A percentile compares a stretch with the other conserved stretches of the same genome.
Evolutionary conservation across 2,329 filamentous ascomycete genomes (phyloP).

Genomic region (Ramichloridium luteum): DNA sequence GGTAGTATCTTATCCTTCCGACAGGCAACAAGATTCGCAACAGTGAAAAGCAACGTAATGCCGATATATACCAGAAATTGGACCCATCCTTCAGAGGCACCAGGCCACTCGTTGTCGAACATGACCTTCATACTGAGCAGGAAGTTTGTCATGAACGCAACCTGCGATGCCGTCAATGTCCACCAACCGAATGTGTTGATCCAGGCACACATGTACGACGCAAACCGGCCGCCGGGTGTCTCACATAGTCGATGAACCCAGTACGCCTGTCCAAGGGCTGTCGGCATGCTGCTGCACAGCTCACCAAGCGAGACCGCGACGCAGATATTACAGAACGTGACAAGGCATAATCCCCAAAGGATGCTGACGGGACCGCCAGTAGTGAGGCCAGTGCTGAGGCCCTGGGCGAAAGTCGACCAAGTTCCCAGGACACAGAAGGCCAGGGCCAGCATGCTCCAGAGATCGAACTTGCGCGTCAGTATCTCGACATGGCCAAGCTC

Average conservation of each 20-base stretch:
- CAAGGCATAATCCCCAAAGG: conserved; percentile 44
- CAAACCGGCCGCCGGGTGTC: conserved; percentile 34
- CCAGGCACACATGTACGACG: conserved; percentile 47
- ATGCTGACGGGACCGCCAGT: conserved; percentile 44
- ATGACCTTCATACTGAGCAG: conserved; percentile 45
- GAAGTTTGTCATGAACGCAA: conserved; percentile 48
- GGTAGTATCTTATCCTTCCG: conserved; percentile 38
- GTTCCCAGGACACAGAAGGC: conserved; percentile 47
- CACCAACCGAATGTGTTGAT: conserved; percentile 51
- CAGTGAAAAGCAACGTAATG: conserved; percentile 36
- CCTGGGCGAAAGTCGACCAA: conserved; percentile 46
- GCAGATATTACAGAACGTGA: conserved; percentile 38
- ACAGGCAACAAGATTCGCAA: conserved; percentile 41
- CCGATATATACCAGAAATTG: conserved; percentile 45
- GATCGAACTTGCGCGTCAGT: conserved; percentile 37
- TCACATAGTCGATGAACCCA: conserved; percentile 39
- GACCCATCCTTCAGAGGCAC: conserved; percentile 37
- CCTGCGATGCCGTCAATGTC: conserved; percentile 43
- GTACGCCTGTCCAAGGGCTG: conserved; percentile 47
- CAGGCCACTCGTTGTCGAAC: conserved; percentile 38
- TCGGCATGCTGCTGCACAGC: conserved; percentile 47
- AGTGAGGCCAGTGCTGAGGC: conserved; percentile 39
- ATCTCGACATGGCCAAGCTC: conserved; percentile 33
- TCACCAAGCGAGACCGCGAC: conserved; percentile 46
- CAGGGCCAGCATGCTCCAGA: conserved; percentile 46